A percentile compares a stretch with the other conserved stretches of the same genome.
Evolutionary conservation across 139 green algal species (phyloP).

Genomic region (Mesotaenium endlicherianum): DNA sequence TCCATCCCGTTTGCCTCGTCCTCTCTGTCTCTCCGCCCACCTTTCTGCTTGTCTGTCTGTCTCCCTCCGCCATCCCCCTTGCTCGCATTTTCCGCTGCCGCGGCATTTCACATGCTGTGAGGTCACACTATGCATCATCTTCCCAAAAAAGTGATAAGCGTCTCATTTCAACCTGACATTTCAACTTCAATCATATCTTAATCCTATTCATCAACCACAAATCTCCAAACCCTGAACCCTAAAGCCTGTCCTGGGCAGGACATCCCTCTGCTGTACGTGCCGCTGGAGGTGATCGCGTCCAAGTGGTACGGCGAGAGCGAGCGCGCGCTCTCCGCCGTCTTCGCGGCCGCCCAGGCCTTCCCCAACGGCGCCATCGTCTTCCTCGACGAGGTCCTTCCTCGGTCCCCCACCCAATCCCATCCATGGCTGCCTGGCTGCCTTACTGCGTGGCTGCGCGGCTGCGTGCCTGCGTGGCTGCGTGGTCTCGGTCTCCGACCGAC

Average conservation of each 20-base stretch:
- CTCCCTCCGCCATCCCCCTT: not conserved
- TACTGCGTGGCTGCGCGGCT: not conserved
- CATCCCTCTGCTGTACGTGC: constrained; percentile 82
- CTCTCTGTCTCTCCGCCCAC: not conserved
- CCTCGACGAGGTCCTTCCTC: constrained; percentile 72
- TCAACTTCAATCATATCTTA: not conserved
- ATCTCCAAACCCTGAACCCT: not conserved
- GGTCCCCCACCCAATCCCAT: not conserved
- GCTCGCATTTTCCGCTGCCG: not conserved
- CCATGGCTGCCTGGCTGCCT: too few relatives aligned
- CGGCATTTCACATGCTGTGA: not conserved
- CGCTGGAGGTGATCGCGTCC: constrained; percentile 73
- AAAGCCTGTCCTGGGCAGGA: not conserved
- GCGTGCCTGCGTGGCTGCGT: not conserved
- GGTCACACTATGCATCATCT: not conserved
- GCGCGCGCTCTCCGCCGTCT: constrained; percentile 64
- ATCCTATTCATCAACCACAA: not conserved
- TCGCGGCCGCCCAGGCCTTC: constrained; percentile 50
- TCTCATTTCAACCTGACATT: not conserved
- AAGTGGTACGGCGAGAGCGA: constrained; percentile 88
- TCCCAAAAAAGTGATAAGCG: too few relatives aligned
- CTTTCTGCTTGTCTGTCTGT: not conserved
- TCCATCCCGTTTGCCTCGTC: not conserved
- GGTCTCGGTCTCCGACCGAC: not conserved
- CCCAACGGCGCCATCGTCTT: constrained; percentile 74